These are phyloP conservation scores for Pichia sp. DNA, from an alignment of 1,139 yeast genomes.

Conservation along the genomic window DNA sequence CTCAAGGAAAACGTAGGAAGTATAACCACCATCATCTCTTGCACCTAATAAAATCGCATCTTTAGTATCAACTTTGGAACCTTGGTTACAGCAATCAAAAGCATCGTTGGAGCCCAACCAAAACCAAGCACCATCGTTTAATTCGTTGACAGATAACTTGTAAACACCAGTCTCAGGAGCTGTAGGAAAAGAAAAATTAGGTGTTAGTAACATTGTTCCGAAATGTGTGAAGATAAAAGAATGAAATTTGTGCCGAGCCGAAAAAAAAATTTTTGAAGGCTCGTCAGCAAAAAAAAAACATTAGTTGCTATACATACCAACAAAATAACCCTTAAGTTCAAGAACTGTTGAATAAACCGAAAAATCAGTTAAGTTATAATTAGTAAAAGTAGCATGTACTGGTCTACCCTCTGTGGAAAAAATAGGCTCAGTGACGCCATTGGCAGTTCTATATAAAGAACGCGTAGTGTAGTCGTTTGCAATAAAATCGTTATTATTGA, in stretches of 20 bases:
- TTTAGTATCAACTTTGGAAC: constrained; percentile 1
- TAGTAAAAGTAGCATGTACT: neutral
- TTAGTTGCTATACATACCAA: constrained; percentile 1
- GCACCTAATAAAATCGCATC: constrained; percentile 10
- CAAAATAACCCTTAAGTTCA: constrained; percentile 12
- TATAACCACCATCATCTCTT: constrained; percentile 8
- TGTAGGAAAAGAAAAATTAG: neutral
- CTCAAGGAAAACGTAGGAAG: constrained; percentile 17
- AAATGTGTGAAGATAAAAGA: neutral
- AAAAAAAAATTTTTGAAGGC: neutral
- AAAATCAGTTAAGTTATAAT: constrained; percentile 6
- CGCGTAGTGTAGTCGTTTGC: constrained; percentile 4
- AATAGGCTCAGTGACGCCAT: constrained; percentile 10
- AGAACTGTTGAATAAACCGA: neutral
- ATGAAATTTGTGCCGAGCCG: constrained; percentile 1
- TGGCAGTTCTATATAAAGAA: constrained; percentile 4
- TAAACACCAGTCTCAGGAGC: constrained; percentile 24
- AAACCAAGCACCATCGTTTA: constrained; percentile 24
- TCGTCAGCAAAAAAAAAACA: neutral
- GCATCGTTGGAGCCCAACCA: constrained; percentile 24
- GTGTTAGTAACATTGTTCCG: neutral
- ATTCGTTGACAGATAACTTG: constrained; percentile 11
- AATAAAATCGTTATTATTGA: constrained; percentile 7
- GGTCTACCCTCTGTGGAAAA: constrained; percentile 5
- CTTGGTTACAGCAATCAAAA: constrained; percentile 24